Evolutionary conservation across 768 basidiomycete genomes (phyloP), one percentile per base, ranked within the genome.

Genomic region (Pulveroboletus sp.): DNA sequence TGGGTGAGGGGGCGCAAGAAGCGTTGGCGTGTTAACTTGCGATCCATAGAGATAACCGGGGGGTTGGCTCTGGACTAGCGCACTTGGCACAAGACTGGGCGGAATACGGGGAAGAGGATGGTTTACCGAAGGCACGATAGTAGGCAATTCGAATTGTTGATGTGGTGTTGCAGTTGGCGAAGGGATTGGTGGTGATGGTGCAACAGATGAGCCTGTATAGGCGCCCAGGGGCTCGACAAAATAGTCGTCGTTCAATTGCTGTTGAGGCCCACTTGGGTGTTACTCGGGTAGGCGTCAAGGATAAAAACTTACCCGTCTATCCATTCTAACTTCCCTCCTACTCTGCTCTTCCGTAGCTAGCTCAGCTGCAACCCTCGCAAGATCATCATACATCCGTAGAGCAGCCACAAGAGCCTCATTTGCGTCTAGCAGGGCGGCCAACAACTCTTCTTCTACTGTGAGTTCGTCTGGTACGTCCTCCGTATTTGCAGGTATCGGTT

Each of bases 361-460:
- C 45, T 74, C 83, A 32, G 75, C 63, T 12, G 77, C 89, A 15
- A 91, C 74, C 18, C 83, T 74, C 54, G 84, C 76, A 32, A 92
- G 71, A 59, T 95, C 91, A 10, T 92, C 86, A 57, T 92, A 84
- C 60, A 88, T 80, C 44, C 76, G 72, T 50, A 93, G 64, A 2
- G 82, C 86, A 33, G 80, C 82, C 3, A 83, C 54, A 24, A 94
- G 74, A 39, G 82, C 82, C 46, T 76, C 83, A 62, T 93, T 85
- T 6, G 91, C 86, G 17, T 73, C 80, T 17, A 95, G 75, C 51
- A 94, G 70, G 12, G 80, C 78, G 8, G 78, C 85, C 32, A 94
- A 73, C 6, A 93, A 76, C 57, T 82, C 72, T 63, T 93, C 90
- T 65, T 93, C 90, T 8, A 70, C 63, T 0, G 92, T 92, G 49